phyloP scores from a whole-genome alignment of 257 asterid genomes.

The Penstemon newberryi region DNA sequence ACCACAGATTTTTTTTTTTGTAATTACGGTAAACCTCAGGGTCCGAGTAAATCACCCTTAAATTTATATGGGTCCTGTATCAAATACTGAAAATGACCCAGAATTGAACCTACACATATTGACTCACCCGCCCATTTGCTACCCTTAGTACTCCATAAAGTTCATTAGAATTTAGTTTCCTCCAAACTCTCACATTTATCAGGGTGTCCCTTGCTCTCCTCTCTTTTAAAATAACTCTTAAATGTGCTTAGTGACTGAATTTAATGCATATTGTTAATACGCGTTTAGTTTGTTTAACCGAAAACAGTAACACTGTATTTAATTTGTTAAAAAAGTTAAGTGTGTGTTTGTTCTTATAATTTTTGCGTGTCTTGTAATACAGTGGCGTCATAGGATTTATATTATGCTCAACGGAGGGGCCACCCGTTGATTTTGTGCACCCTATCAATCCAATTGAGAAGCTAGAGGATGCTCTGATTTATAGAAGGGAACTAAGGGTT shows the following conservation, averaged over 20 bases:
- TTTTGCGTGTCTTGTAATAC: slow-evolving; percentile 29
- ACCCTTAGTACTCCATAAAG: not conserved
- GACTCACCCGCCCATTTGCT: too few species aligned
- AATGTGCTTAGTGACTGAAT: not conserved
- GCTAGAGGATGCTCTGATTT: slow-evolving; percentile 64
- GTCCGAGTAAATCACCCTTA: too few species aligned
- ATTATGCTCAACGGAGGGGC: slow-evolving; percentile 85
- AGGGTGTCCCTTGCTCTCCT: not conserved
- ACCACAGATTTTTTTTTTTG: too few species aligned
- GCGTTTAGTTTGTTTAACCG: not conserved
- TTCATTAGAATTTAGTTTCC: not conserved
- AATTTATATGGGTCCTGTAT: too few species aligned
- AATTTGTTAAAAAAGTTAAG: not conserved
- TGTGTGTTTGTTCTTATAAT: slow-evolving; percentile 8
- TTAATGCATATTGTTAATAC: not conserved
- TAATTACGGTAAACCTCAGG: too few species aligned
- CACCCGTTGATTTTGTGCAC: slow-evolving; percentile 73
- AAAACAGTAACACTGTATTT: not conserved
- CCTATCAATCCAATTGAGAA: slow-evolving; percentile 94
- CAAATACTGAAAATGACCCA: too few species aligned
- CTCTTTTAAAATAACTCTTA: too few species aligned
- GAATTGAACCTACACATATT: too few species aligned
- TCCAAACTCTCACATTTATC: not conserved
- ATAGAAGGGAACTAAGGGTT: slow-evolving; percentile 65
- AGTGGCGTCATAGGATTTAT: slow-evolving; percentile 91